Evolutionary conservation across 2,329 filamentous ascomycete species (phyloP), one percentile per base, ranked within the genome.

Genomic region (Septoria petroselini): DNA sequence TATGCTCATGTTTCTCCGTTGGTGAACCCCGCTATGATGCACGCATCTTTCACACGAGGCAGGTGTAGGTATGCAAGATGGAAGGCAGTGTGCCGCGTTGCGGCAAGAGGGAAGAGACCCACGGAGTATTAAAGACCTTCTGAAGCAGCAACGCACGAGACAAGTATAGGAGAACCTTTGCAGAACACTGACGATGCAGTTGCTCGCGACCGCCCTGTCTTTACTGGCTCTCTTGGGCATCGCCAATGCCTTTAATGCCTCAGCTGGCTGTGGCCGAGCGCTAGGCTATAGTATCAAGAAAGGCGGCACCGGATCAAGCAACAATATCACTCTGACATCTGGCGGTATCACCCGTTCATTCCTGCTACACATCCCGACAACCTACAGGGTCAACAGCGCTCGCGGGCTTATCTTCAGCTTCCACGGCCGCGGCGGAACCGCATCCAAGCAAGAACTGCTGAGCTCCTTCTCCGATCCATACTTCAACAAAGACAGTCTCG

Each of bases 351-450:
- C 62, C 15, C 67, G 70, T 4, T 62, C 59, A 18, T 72, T 70
- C 38, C 63, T 68, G 12, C 59, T 74, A 4, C 68, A 71, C 39
- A 58, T 73, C 3, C 71, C 71, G 1, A 40, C 64, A 27, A 65
- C 61, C 30, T 77, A 76, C 61, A 54, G 71, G 17, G 50, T 50
- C 8, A 61, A 65, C 39, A 67, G 46, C 1, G 65, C 71, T 2
- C 61, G 68, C 0, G 68, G 73, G 1, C 48, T 77, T 23, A 73
- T 76, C 34, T 66, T 77, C 33, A 75, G 73, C 1, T 77, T 70
- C 57, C 73, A 76, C 46, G 75, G 75, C 3, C 65, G 71, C 2
- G 61, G 58, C 15, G 65, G 70, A 34, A 58, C 64, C 25, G 66
- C 67, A 41, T 46, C 63, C 29, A 62, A 64, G 4, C 66, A 76